These are phyloP conservation scores for Gigaspora rosea DNA, from an alignment of 192 early-diverging fungal genomes.

Conservation along the genomic window DNA sequence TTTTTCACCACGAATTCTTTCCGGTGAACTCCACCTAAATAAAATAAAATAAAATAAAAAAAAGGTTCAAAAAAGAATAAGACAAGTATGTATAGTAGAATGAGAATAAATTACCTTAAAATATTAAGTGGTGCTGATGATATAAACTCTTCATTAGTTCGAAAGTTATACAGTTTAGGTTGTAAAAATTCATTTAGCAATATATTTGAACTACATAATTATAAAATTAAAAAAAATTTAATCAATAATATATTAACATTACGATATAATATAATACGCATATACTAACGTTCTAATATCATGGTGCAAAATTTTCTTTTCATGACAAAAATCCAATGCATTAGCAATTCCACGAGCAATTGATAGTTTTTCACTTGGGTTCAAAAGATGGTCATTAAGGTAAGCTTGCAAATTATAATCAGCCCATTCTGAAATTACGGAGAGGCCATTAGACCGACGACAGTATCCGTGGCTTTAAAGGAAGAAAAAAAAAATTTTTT, in stretches of 20 bases:
- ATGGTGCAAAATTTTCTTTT: background rate
- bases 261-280: background rate
- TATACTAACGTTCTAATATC: background rate
- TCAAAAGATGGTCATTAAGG: background rate
- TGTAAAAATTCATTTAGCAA: too few relatives aligned
- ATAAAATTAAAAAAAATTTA: too few relatives aligned
- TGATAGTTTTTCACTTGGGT: background rate
- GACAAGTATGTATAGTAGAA: background rate
- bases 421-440: conserved; percentile 1
- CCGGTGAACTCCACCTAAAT: too few relatives aligned
- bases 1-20: too few relatives aligned
- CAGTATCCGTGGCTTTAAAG: background rate
- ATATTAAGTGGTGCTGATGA: too few relatives aligned
- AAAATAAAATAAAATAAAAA: too few relatives aligned
- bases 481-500: background rate
- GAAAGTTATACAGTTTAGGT: too few relatives aligned
- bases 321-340: conserved; percentile 6
- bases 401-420: conserved; percentile 10
- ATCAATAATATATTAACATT: too few relatives aligned
- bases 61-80: too few relatives aligned
- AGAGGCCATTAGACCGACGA: background rate
- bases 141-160: too few relatives aligned
- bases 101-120: too few relatives aligned
- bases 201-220: too few relatives aligned
- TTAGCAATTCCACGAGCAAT: conserved; percentile 6